Base-by-base conservation (phyloP, 768 basidiomycete species). In the Phlebiopsis gigantea region DNA sequence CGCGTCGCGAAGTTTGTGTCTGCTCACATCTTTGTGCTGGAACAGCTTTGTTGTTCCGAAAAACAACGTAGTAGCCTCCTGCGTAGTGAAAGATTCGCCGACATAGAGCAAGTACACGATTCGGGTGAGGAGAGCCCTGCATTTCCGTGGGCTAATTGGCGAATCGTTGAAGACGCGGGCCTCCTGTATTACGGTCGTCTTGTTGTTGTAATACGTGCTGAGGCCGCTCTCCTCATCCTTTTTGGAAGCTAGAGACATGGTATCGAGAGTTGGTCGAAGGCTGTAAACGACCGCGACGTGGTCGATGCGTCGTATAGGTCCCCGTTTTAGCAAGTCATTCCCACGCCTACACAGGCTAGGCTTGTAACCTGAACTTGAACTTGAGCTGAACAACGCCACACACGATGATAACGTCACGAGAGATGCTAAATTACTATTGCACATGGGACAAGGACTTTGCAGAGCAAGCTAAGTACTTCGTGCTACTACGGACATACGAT, bases 161-260 rank as follows among this genome's bases (percentile, higher is more conserved):
- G 96, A 97, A 69, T 98, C 96, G 75, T 99, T 98, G 85, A 99
- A 99, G 57, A 94, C 90, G 63, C 97, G 86, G 58, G 97, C 95
- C 72, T 99, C 97, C 72, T 98, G 97, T 63, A 98, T 90, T 62
- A 98, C 89, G 0, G 96, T 97, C 21, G 93, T 95, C 74, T 98
- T 98, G 79, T 98, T 96, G 75, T 93, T 93, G 71, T 92, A 90
- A 72, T 90, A 95, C 52, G 87, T 83, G 77, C 90, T 93, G 65
- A 97, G 84, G 53, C 91, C 88, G 72, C 81, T 85, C 77, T 97
- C 95, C 67, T 98, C 96, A 74, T 98, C 95, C 79, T 95, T 95
- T 79, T 98, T 98, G 63, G 88, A 92, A 66, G 81, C 79, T 73
- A 90, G 87, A 63, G 85, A 80, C 83, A 90, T 82, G 68, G 73